Percentiles rank a stretch among this genome's conserved stretches.
These are phyloP conservation scores for Beauveria australis DNA, from an alignment of 2,329 filamentous ascomycete species.

Conservation along the genomic window DNA sequence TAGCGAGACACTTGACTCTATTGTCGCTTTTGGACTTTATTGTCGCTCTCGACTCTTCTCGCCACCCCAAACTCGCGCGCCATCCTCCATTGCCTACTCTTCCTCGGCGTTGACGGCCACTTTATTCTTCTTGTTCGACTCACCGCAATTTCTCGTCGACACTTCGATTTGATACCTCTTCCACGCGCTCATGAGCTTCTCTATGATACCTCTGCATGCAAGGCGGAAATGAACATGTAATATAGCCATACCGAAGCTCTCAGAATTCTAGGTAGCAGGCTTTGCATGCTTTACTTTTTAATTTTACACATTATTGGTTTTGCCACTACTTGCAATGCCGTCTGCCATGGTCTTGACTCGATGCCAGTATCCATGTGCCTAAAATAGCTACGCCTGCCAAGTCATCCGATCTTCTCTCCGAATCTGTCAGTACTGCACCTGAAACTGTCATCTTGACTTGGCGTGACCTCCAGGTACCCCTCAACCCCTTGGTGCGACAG, in stretches of 20 bases:
- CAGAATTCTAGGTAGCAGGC: not conserved
- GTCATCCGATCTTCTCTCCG: not conserved
- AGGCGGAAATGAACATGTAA: conserved; percentile 1
- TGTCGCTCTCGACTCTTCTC: not conserved
- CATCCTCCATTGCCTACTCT: not conserved
- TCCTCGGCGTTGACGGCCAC: not conserved
- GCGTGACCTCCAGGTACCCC: not conserved
- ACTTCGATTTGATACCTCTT: not conserved
- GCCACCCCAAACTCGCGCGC: too few species aligned
- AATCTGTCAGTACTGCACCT: not conserved
- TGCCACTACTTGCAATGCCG: not conserved
- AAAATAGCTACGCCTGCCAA: not conserved
- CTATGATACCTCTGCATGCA: not conserved
- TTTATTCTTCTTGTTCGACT: not conserved
- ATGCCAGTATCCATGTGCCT: too few species aligned
- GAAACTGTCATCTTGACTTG: not conserved
- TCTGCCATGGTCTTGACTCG: too few species aligned
- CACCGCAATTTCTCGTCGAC: not conserved
- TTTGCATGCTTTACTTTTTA: not conserved
- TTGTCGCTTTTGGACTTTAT: not conserved
- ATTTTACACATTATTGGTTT: not conserved
- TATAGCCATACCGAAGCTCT: not conserved
- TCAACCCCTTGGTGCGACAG: not conserved
- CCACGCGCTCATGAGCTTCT: not conserved
- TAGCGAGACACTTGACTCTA: not conserved